Base-by-base conservation (phyloP, 2,329 filamentous ascomycete genomes). In the Aschersonia sp. region DNA sequence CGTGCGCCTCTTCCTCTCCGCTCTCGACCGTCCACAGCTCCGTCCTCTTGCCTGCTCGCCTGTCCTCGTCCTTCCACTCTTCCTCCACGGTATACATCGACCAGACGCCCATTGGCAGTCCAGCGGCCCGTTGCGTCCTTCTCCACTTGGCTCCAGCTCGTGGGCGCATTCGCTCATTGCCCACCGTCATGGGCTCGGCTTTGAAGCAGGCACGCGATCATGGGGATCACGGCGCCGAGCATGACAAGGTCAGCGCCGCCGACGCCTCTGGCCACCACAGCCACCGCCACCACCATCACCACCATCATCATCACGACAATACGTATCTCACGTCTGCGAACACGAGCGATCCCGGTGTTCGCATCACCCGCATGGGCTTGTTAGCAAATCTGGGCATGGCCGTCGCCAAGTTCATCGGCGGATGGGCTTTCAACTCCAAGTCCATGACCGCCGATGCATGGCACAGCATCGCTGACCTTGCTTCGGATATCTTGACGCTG, bases 331-430 rank as follows among this genome's bases (percentile, higher is more conserved):
- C 96, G 60, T 98, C 92, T 47, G 76, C 88, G 54, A 84, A 87
- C 53, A 80, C 85, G 63, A 82, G 78, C 59, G 78, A 77, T 55
- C 85, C 83, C 46, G 78, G 80, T 0, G 82, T 85, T 48, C 59
- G 75, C 41, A 73, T 85, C 50, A 75, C 71, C 29, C 77, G 77
- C 0, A 75, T 80, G 53, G 74, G 73, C 42, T 64, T 71, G 43
- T 56, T 97, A 57, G 87, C 89, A 56, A 98, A 98, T 64, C 72
- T 97, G 47, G 82, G 82, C 60, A 97, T 98, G 89, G 92, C 91
- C 45, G 73, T 97, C 57, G 85, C 81, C 55, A 98, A 98, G 65
- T 92, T 91, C 42, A 72, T 89, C 31, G 92, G 92, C 50, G 92
- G 92, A 56, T 95, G 92, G 69, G 72, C 84, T 55, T 97, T 98